Evolutionary conservation across 495 filamentous ascomycete species (phyloP), one percentile per base, ranked within the genome.

Genomic region (Aspergillus campestris): DNA sequence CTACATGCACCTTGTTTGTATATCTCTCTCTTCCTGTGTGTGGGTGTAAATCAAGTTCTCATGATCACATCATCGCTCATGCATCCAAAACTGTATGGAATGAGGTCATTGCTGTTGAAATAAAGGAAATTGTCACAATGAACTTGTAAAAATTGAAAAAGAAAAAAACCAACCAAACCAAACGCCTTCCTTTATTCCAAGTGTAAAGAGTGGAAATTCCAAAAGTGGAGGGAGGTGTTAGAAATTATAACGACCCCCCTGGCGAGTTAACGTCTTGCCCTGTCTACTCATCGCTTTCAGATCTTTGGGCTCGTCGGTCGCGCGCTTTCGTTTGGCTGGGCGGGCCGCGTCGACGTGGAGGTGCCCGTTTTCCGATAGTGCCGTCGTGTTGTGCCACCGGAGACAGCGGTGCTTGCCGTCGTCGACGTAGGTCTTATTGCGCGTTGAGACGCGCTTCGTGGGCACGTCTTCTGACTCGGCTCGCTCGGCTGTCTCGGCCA

Each of bases 351-450:
- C 79, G 34, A 82, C 82, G 57, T 98, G 92, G 15, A 87, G 72
- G 59, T 95, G 86, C 2, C 89, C 89, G 35, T 84, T 61, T 29
- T 95, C 81, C 2, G 80, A 75, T 6, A 89, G 52, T 12, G 87
- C 89, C 42, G 79, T 83, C 0, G 72, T 80, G 59, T 97, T 98
- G 34, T 71, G 72, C 94, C 94, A 98, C 9, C 66, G 67, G 33
- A 94, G 67, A 59, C 90, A 97, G 18, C 85, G 79, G 57, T 86
- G 81, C 31, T 69, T 66, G 32, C 70, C 55, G 45, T 80, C 64
- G 49, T 84, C 69, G 49, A 79, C 73, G 34, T 87, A 77, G 1
- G 73, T 74, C 64, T 90, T 87, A 13, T 75, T 83, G 32, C 90
- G 75, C 2, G 89, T 94, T 34, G 77, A 83, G 66, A 91, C 79